Percentiles rank a stretch among this genome's conserved stretches.
Evolutionary conservation across 805 yeast genomes (phyloP).

Genomic region (Torulaspora maleeae): DNA sequence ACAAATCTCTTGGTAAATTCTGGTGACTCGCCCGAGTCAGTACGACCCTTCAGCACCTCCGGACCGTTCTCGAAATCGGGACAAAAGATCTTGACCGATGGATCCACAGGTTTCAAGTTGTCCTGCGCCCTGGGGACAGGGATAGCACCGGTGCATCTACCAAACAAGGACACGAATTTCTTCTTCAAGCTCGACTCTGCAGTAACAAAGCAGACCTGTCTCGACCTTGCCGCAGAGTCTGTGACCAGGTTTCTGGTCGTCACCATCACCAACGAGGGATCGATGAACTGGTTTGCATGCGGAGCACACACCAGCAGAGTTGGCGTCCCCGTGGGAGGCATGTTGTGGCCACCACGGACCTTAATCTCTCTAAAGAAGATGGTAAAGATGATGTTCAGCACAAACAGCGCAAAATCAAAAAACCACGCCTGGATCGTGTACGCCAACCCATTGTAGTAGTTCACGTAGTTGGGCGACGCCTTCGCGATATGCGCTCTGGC

Average conservation of each 20-base stretch:
- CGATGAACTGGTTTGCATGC: constrained; percentile 85
- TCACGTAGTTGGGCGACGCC: constrained; percentile 15
- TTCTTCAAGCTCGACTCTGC: constrained; percentile 71
- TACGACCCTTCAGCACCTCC: constrained; percentile 53
- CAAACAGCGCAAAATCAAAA: constrained; percentile 30
- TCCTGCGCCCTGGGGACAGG: constrained; percentile 94
- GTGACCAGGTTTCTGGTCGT: constrained; percentile 48
- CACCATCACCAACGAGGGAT: constrained; percentile 71
- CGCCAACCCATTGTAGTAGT: constrained; percentile 27
- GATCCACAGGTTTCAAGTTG: constrained; percentile 55
- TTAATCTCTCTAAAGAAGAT: constrained; percentile 69
- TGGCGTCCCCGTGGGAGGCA: constrained; percentile 39
- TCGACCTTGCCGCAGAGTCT: constrained; percentile 42
- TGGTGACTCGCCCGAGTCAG: constrained; percentile 42
- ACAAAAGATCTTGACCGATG: constrained; percentile 55
- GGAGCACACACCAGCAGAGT: constrained; percentile 80
- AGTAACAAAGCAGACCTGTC: constrained; percentile 72
- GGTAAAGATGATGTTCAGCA: constrained; percentile 31
- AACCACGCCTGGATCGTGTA: constrained; percentile 27
- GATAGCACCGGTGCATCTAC: constrained; percentile 68
- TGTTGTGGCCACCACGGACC: constrained; percentile 52
- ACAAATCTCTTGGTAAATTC: constrained; percentile 58
- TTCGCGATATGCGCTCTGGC: constrained; percentile 27
- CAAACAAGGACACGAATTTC: constrained; percentile 66
- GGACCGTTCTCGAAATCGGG: constrained; percentile 48